These are phyloP conservation scores for Usnea hakonensis DNA, from an alignment of 495 filamentous ascomycete species.

Conservation along the genomic window DNA sequence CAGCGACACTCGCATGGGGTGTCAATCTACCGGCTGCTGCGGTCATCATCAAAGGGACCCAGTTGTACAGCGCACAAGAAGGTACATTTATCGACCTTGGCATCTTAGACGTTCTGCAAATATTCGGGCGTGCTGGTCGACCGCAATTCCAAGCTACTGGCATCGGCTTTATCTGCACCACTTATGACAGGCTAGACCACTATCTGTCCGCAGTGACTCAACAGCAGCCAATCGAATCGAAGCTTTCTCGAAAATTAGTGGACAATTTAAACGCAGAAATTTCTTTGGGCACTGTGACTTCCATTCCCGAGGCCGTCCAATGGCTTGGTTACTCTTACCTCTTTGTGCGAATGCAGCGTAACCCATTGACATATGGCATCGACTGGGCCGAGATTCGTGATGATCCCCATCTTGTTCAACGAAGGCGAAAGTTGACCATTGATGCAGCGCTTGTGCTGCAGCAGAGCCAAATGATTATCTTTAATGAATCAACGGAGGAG, in stretches of 20 bases:
- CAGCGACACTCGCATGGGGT: slow-evolving; percentile 95
- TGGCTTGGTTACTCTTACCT: slow-evolving; percentile 98
- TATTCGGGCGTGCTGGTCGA: slow-evolving; percentile 95
- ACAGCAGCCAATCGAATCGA: slow-evolving; percentile 92
- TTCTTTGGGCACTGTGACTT: slow-evolving; percentile 87
- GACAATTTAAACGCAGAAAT: slow-evolving; percentile 98
- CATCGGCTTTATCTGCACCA: slow-evolving; percentile 95
- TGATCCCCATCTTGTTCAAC: slow-evolving; percentile 75
- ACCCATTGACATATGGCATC: slow-evolving; percentile 90
- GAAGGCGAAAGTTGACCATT: slow-evolving; percentile 74
- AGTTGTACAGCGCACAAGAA: slow-evolving; percentile 90
- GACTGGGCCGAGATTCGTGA: slow-evolving; percentile 84
- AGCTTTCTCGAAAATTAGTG: slow-evolving; percentile 80
- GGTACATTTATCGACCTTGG: slow-evolving; percentile 95
- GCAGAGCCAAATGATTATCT: slow-evolving; percentile 96
- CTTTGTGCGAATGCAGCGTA: slow-evolving; percentile 90
- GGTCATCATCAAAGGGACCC: slow-evolving; percentile 95
- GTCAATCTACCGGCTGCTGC: slow-evolving; percentile 97
- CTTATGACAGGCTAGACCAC: slow-evolving; percentile 83
- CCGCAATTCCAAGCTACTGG: slow-evolving; percentile 94
- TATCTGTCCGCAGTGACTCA: slow-evolving; percentile 90
- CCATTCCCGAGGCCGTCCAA: slow-evolving; percentile 84
- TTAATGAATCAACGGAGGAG: slow-evolving; percentile 87
- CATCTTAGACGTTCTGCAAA: slow-evolving; percentile 95
- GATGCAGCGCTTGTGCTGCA: slow-evolving; percentile 79